Percentiles rank a stretch among this genome's conserved stretches.
phyloP scores from a whole-genome alignment of 805 yeast genomes.

The Zygosaccharomyces bisporus region DNA sequence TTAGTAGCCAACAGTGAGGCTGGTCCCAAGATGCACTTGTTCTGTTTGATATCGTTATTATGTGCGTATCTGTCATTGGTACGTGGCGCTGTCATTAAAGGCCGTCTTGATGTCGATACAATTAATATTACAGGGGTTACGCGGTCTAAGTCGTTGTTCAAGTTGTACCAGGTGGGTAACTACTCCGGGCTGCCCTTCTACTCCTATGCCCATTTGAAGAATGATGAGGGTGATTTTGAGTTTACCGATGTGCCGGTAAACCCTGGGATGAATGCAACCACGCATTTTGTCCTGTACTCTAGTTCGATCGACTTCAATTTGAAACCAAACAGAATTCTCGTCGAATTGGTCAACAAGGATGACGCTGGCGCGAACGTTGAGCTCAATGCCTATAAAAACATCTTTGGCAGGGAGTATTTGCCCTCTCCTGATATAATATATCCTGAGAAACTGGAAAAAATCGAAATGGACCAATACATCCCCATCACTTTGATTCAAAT shows the following conservation, averaged over 20 bases:
- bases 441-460: conserved; percentile 30
- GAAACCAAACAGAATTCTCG: conserved; percentile 34
- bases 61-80: conserved; percentile 9
- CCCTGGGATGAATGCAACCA: conserved; percentile 23
- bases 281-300: conserved; percentile 30
- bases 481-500: conserved; percentile 25
- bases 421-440: conserved; percentile 32
- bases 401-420: conserved; percentile 35
- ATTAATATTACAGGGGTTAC: conserved; percentile 21
- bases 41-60: conserved; percentile 9
- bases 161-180: conserved; percentile 29
- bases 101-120: conserved; percentile 27
- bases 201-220: conserved; percentile 14
- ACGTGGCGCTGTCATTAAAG: conserved; percentile 26
- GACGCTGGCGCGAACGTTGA: conserved; percentile 19
- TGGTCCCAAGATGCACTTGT: conserved; percentile 4
- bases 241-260: conserved; percentile 31
- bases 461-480: conserved; percentile 24
- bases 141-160: conserved; percentile 25
- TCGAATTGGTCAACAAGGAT: conserved; percentile 21
- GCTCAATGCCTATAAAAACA: conserved; percentile 29
- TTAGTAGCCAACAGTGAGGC: conserved; percentile 5
- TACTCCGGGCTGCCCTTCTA: conserved; percentile 15
- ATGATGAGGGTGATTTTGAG: conserved; percentile 27
- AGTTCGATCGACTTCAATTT: conserved; percentile 33